phyloP scores from a whole-genome alignment of 306 rosid genomes.

The Medicago lupulina region DNA sequence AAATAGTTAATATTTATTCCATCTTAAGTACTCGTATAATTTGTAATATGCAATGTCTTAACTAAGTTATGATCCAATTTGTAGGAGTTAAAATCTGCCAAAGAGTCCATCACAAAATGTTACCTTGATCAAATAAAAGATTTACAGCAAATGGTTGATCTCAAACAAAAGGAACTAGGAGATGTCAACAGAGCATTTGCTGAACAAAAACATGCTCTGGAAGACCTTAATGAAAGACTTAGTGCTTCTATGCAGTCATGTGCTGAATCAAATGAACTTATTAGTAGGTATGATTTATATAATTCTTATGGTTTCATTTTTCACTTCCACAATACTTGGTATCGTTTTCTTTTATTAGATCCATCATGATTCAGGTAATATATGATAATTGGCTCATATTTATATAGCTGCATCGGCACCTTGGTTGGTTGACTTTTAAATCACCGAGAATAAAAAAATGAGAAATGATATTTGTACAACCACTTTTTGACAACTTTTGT shows the following conservation, averaged over 20 bases:
- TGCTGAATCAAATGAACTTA: constrained; percentile 83
- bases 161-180: constrained; percentile 70
- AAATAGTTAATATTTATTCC: constrained; percentile 21
- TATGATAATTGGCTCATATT: constrained; percentile 17
- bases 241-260: constrained; percentile 84
- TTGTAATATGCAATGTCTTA: constrained; percentile 10
- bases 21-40: constrained; percentile 23
- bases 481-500: too few species aligned
- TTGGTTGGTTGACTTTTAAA: constrained; percentile 25
- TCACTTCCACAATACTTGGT: constrained; percentile 15
- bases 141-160: constrained; percentile 65
- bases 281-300: constrained; percentile 65
- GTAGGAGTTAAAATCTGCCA: constrained; percentile 78
- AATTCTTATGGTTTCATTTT: constrained; percentile 8
- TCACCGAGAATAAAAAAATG: constrained; percentile 7
- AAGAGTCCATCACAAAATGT: constrained; percentile 65
- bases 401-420: constrained; percentile 20
- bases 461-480: too few species aligned
- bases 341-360: constrained; percentile 27
- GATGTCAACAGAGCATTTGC: constrained; percentile 65
- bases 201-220: constrained; percentile 75
- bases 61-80: constrained; percentile 35
- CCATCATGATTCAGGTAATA: constrained; percentile 33
- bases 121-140: constrained; percentile 70
- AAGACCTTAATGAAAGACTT: constrained; percentile 85